phyloP scores from a whole-genome alignment of 2,329 filamentous ascomycete genomes.

The Camptophora hylomeconis region DNA sequence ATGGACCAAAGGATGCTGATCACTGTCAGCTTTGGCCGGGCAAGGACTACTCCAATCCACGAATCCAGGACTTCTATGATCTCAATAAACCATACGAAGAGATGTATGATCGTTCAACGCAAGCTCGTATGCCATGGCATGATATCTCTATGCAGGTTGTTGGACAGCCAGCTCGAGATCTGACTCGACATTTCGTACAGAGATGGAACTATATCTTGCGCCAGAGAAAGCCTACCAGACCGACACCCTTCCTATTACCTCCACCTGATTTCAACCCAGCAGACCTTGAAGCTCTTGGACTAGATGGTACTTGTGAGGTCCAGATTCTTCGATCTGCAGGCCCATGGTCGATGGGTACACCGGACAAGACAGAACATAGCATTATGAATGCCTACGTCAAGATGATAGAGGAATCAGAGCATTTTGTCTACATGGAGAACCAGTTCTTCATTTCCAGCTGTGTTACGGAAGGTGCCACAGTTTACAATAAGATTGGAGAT shows the following conservation, averaged over 20 bases:
- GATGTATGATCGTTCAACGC: slow-evolving; percentile 86
- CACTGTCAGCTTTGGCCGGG: slow-evolving; percentile 94
- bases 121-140: slow-evolving; percentile 96
- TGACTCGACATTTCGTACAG: slow-evolving; percentile 93
- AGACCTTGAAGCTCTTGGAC: slow-evolving; percentile 74
- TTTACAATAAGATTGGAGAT: slow-evolving; percentile 88
- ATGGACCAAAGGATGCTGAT: slow-evolving; percentile 72
- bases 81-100: slow-evolving; percentile 93
- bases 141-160: slow-evolving; percentile 97
- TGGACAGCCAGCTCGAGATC: slow-evolving; percentile 83
- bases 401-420: slow-evolving; percentile 86
- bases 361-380: slow-evolving; percentile 74
- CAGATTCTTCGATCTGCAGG: slow-evolving; percentile 86
- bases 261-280: slow-evolving; percentile 80
- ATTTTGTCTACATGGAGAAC: slow-evolving; percentile 98
- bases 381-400: slow-evolving; percentile 94
- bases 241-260: slow-evolving; percentile 83
- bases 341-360: slow-evolving; percentile 81
- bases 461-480: slow-evolving; percentile 72
- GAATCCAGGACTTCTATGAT: slow-evolving; percentile 88
- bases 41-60: slow-evolving; percentile 95
- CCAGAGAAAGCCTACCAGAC: slow-evolving; percentile 82
- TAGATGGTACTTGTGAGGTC: slow-evolving; percentile 90
- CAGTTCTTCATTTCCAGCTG: slow-evolving; percentile 96
- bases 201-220: slow-evolving; percentile 95